Evolutionary conservation across 805 yeast genomes (phyloP), one percentile per base, ranked within the genome.

Genomic region (Candida methanosorbosa): DNA sequence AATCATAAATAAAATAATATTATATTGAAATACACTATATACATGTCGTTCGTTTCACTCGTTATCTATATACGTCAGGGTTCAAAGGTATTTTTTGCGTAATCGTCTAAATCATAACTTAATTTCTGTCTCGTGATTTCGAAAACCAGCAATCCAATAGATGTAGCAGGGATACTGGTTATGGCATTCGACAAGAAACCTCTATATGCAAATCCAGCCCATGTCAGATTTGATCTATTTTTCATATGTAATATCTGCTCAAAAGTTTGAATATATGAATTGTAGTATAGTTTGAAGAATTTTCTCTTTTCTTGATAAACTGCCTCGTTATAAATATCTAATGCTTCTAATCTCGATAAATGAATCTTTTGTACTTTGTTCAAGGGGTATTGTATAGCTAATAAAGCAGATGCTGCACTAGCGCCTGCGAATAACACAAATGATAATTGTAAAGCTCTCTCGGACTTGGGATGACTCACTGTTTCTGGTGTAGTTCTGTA

Each of bases 361-460:
- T 88, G 94, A 20, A 88, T 64, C 43, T 76, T 78, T 48, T 90
- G 97, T 26, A 88, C 59, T 53, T 82, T 84, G 18, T 76, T 64
- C 23, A 90, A 63, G 0, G 97, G 97, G 45, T 80, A 86, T 47
- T 86, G 95, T 5, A 88, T 78, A 4, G 78, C 68, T 40, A 88
- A 76, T 16, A 88, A 61, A 0, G 85, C 65, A 15, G 78, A 63
- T 0, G 96, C 90, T 1, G 97, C 96, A 5, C 81, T 66, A 9
- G 92, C 85, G 15, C 97, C 97, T 0, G 94, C 96, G 7, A 81
- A 46, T 20, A 90, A 66, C 4, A 86, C 72, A 51, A 81, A 83
- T 1, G 79, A 54, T 2, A 88, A 78, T 45, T 72, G 75, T 27
- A 84, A 49, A n/a, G 75, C 62, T 38, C 67, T 70, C 20, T 48